Conservation (phyloP, 2,329 filamentous ascomycete species). For the Fusarium oxysporum region DNA sequence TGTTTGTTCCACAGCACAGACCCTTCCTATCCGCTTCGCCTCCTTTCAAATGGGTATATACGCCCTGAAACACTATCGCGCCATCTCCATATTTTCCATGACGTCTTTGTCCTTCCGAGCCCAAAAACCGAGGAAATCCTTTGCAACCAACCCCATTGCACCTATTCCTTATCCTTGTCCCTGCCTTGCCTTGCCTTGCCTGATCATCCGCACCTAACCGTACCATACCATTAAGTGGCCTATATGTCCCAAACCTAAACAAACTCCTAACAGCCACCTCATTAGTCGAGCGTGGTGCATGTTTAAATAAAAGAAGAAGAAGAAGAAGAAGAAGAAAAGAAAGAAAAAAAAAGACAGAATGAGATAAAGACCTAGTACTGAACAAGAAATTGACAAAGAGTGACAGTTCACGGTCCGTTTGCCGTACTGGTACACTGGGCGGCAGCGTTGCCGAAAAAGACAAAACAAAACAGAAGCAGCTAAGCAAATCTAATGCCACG, state of each 20-base stretch:
- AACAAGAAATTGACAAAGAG: slow-evolving; percentile 21
- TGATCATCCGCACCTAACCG: not conserved
- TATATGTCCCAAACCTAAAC: slow-evolving; percentile 32
- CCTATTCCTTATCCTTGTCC: slow-evolving; percentile 1
- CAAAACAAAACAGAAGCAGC: slow-evolving; percentile 18
- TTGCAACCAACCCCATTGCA: slow-evolving; percentile 19
- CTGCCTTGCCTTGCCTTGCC: slow-evolving; percentile 1
- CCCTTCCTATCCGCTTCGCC: slow-evolving; percentile 18
- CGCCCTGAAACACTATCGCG: slow-evolving; percentile 42
- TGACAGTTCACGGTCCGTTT: slow-evolving; percentile 18
- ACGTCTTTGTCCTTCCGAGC: slow-evolving; percentile 15
- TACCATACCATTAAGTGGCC: slow-evolving; percentile 38
- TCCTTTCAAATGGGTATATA: slow-evolving; percentile 51
- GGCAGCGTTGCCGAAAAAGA: slow-evolving; percentile 15
- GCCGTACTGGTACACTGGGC: slow-evolving; percentile 34
- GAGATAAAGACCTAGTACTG: slow-evolving; percentile 21
- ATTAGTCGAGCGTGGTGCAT: slow-evolving; percentile 16
- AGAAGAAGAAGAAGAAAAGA: too few relatives aligned
- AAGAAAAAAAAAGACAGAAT: not conserved
- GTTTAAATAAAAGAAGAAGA: not conserved
- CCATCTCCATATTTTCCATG: slow-evolving; percentile 17
- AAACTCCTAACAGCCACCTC: slow-evolving; percentile 31
- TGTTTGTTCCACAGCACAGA: slow-evolving; percentile 6
- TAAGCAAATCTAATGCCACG: slow-evolving; percentile 38
- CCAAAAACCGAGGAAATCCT: slow-evolving; percentile 13